A percentile compares a stretch with the other conserved stretches of the same genome.
phyloP scores from a whole-genome alignment of 306 rosid species.

The Dryas alaskensis region DNA sequence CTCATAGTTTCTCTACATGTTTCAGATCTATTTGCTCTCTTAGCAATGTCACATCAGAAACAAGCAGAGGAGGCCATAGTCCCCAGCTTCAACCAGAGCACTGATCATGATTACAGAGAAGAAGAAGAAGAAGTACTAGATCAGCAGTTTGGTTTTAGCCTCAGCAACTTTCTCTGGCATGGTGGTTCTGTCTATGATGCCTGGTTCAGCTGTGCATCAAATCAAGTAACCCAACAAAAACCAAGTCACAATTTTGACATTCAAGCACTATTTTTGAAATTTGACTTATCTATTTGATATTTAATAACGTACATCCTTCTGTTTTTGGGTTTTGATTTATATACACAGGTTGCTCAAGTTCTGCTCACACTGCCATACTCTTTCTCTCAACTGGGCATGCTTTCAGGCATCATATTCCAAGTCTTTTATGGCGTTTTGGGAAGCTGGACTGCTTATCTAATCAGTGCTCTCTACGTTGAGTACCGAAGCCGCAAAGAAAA shows the following conservation, averaged over 20 bases:
- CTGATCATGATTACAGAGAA: slow-evolving; percentile 51
- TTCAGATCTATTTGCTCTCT: slow-evolving; percentile 36
- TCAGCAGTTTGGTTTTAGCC: slow-evolving; percentile 31
- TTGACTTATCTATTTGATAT: neutral
- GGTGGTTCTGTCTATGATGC: slow-evolving; percentile 97
- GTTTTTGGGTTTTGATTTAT: slow-evolving; percentile 6
- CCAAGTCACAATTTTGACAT: slow-evolving; percentile 31
- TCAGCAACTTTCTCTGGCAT: slow-evolving; percentile 72
- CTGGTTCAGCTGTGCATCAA: slow-evolving; percentile 97
- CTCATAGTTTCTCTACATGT: neutral
- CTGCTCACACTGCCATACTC: slow-evolving; percentile 85
- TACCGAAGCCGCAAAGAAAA: slow-evolving; percentile 80
- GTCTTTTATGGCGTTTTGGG: slow-evolving; percentile 85
- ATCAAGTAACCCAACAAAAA: slow-evolving; percentile 32
- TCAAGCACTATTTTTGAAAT: neutral
- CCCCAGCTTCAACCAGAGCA: slow-evolving; percentile 28
- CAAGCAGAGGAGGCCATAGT: slow-evolving; percentile 72
- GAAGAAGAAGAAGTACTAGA: slow-evolving; percentile 45
- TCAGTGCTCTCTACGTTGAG: slow-evolving; percentile 85
- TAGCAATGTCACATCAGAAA: slow-evolving; percentile 57
- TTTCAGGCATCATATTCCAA: slow-evolving; percentile 78
- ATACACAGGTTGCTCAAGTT: slow-evolving; percentile 88
- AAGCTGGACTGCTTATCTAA: slow-evolving; percentile 95
- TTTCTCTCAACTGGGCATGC: slow-evolving; percentile 82
- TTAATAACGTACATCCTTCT: neutral